phyloP scores from a whole-genome alignment of 495 filamentous ascomycete species.

The Xylaria castorea region DNA sequence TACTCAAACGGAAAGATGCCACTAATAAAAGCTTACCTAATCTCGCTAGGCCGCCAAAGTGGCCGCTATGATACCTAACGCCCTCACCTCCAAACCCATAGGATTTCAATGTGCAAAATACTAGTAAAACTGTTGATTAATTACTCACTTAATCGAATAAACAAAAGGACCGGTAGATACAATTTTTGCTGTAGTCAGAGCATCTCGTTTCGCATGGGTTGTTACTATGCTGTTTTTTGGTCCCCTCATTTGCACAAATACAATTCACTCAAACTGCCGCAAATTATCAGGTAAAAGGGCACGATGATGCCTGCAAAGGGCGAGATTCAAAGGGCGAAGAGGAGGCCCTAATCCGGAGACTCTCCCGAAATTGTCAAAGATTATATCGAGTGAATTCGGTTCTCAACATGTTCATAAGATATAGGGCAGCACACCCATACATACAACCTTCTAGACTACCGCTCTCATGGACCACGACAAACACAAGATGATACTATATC shows the following conservation, averaged over 20 bases:
- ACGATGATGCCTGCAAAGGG: not conserved
- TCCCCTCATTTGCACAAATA: not conserved
- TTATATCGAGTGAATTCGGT: constrained; percentile 5
- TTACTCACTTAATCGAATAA: no score
- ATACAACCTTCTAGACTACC: not conserved
- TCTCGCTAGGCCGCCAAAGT: no score
- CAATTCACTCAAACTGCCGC: not conserved
- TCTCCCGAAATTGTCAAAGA: not conserved
- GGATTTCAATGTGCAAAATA: not conserved
- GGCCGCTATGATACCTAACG: no score
- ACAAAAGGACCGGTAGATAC: no score
- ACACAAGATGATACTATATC: not conserved
- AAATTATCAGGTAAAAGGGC: not conserved
- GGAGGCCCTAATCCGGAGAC: not conserved
- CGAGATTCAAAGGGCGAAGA: not conserved
- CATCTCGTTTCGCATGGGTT: no score
- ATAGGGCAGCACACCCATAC: not conserved
- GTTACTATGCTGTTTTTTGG: no score
- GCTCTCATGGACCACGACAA: not conserved
- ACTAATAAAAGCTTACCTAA: constrained; percentile 6
- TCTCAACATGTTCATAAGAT: not conserved
- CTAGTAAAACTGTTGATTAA: no score
- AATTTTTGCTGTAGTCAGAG: no score
- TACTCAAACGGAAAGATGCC: not conserved
- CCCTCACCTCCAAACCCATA: not conserved